A percentile compares a stretch with the other conserved stretches of the same genome.
These are phyloP conservation scores for Ceratobasidium sp. DNA, from an alignment of 1,284 basidiomycete genomes.

Conservation along the genomic window DNA sequence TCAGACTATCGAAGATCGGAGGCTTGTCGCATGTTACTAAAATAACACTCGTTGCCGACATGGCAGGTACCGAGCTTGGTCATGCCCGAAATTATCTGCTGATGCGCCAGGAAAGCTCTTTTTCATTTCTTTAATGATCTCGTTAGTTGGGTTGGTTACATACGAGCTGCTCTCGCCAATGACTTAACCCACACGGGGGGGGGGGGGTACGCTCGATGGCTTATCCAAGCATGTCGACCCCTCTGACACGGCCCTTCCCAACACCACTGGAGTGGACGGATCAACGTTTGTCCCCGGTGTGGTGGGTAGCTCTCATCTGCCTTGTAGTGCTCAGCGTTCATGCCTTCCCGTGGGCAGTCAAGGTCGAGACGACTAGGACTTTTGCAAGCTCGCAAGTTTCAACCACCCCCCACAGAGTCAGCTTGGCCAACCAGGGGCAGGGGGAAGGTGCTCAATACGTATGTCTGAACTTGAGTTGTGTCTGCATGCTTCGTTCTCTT, in stretches of 20 bases:
- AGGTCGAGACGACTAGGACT: not conserved
- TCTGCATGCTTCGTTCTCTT: not conserved
- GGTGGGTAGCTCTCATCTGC: not conserved
- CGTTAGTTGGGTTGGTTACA: constrained; percentile 6
- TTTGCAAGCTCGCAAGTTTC: not conserved
- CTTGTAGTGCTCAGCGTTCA: not conserved
- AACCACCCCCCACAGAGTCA: not conserved
- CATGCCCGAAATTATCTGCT: not conserved
- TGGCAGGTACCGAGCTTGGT: not conserved
- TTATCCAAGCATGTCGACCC: not conserved
- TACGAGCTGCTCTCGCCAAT: not conserved
- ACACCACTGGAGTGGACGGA: not conserved
- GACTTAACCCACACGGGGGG: not conserved
- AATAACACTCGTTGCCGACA: not conserved
- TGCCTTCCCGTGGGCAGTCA: not conserved
- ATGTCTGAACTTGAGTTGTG: not conserved
- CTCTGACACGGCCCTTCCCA: not conserved
- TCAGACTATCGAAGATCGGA: not conserved
- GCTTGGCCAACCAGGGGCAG: not conserved
- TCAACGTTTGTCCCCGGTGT: not conserved
- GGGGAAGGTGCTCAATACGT: not conserved
- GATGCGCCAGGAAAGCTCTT: constrained; percentile 11
- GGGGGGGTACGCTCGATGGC: constrained; percentile 3
- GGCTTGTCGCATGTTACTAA: not conserved
- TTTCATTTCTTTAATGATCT: constrained; percentile 23